Evolutionary conservation across 306 rosid species (phyloP), one percentile per base, ranked within the genome.

Genomic region (Fragaria nilgerrensis): DNA sequence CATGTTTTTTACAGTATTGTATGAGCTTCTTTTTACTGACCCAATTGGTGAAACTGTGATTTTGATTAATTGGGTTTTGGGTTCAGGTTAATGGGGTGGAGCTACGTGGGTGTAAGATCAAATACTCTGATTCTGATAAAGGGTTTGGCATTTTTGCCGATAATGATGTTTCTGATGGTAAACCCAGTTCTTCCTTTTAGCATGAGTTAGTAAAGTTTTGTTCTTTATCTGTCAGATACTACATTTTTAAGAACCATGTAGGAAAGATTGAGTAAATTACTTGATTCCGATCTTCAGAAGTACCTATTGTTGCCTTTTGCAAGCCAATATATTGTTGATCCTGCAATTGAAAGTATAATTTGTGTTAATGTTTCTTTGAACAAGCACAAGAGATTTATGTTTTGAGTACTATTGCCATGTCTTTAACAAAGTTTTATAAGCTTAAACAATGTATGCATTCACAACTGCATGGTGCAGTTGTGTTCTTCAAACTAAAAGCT

Each of bases 141-240:
- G 97, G 99, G 68, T 90, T 85, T 83, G 97, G 99, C 45, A 85
- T 95, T 45, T 92, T 92, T 73, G 78, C 83, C 5, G 81, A 87
- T 8, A 80, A 85, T 50, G 82, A 85, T 82, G 88, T 81, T 83
- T 85, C 91, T 78, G 92, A 92, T 36, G 99, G 96, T 95, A 89
- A 84, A 52, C 74, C 69, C 48, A 80, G 10, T 56, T 76, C 72
- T 75, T 47, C 50, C 15, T 49, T 55, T 68, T 11, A 29, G 2
- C 19, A 8, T 39, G 52, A 37, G 50, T 44, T 56, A 0, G 14
- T 74, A 37, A 77, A 48, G 32, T 80, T 58, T n/a, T 58, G 48
- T 74, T 68, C 70, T 61, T 70, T 23, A 5, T 50, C 27, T 63
- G 14, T 75, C 19, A 23, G 32, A 32, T 12, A 3, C 22, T 73